Evolutionary conservation across 2,329 filamentous ascomycete genomes (phyloP), one percentile per base, ranked within the genome.

Genomic region (Colletotrichum sp.): DNA sequence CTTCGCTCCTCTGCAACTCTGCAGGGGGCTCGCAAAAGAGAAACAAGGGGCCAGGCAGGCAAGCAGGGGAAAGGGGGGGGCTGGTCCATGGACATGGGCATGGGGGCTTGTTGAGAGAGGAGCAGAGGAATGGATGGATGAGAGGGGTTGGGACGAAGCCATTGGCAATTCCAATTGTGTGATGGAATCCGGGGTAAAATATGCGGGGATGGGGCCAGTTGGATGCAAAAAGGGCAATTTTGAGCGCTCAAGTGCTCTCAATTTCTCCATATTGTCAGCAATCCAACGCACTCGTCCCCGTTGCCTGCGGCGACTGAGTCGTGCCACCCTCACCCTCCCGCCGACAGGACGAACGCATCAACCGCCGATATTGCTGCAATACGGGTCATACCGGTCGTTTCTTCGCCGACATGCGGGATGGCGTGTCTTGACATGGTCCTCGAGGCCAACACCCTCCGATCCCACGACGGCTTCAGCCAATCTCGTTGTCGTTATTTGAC

Each of bases 101-200:
- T 44, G 44, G 24, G 39, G 44, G 16, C 13, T 21, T 28, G 30
- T 18, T 57, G 16, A 30, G 34, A 24, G 21, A 21, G 26, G 10
- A 44, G 39, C 39, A 44, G 39, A 44, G 39, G 39, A 49, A 49
- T 49, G 44, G 44, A 49, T 49, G 44, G 44, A 49, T 21, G 44
- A 49, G 44, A 49, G 52, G 36, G 36, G 55, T 32, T 39, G 24
- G 62, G 57, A 68, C 55, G 73, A 76, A 64, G 63, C 39, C 57
- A 52, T 73, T 76, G 73, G 57, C 39, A 76, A 76, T 76, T 76
- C 36, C 32, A 44, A 76, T 76, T 63, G 69, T 64, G 70, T 76
- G 69, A 76, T 73, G 26, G 69, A 76, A 69, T 76, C 73, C 64
- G 73, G 73, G 73, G 73, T 72, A 76, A 34, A 18, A 18, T 57